Base-by-base conservation (phyloP, 2,329 filamentous ascomycete genomes). In the Botryotinia calthae region DNA sequence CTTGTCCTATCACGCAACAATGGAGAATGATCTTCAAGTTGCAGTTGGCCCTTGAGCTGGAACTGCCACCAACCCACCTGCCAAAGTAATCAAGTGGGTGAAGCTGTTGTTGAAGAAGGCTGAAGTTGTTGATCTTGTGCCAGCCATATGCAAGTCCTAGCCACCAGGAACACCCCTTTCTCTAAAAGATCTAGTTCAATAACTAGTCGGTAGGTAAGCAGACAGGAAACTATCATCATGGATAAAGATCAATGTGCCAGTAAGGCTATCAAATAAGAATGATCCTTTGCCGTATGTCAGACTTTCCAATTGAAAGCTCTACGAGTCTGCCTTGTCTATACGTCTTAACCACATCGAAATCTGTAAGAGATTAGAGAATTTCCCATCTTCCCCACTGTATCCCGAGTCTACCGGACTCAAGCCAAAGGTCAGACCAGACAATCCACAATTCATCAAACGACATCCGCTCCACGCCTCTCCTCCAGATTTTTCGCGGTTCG, bases 381-480 rank as follows among this genome's bases (percentile, higher is more conserved):
- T 46, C 67, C 48, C n/a, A 58, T 40, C 20, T 40, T 71, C 58
- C 31, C 68, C 68, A 64, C 68, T 65, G 34, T 42, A 68, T 42
- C 5, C 58, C 42, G 44, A 64, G 25, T 51, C 28, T 37, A n/a
- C 31, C 68, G 20, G 8, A 56, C 4, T 22, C 25, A 5, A 62
- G 18, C 37, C 37, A 42, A 62, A 62, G 34, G 40, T 28, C 64
- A 54, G 63, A 37, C 31, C 63, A 34, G 44, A 9, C 28, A 66
- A 66, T 66, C 64, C 64, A 66, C 46, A 54, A 54, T 66, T 66
- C 64, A 66, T 66, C 46, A 66, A 66, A 66, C 64, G n/a, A 66
- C 22, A 37, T 40, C 16, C 37, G 64, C 64, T 40, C 10, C 46
- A 66, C 18, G 64, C 63, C 34, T 37, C 44, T 65, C 63, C 63